A percentile compares a stretch with the other conserved stretches of the same genome.
These are phyloP conservation scores for Lentinula edodes DNA, from an alignment of 768 basidiomycete species.

Conservation along the genomic window DNA sequence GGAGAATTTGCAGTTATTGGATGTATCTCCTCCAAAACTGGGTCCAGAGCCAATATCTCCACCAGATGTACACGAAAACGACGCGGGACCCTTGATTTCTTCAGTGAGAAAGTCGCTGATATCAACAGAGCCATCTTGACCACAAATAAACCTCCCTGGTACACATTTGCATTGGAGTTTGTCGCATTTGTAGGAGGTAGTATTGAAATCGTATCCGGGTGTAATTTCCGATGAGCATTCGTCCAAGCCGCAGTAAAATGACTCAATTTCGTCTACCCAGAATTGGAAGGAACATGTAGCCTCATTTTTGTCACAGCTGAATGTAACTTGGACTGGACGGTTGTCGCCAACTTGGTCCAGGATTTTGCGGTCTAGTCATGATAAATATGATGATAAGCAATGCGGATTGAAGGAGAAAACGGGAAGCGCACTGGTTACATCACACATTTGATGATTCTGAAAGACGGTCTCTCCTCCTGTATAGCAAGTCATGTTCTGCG, in stretches of 20 bases:
- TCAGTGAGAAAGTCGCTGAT: constrained; percentile 90
- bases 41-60: not conserved
- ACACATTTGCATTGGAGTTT: constrained; percentile 88
- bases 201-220: constrained; percentile 59
- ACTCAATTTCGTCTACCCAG: constrained; percentile 93
- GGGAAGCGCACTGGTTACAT: constrained; percentile 82
- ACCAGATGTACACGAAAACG: constrained; percentile 71
- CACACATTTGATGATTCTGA: constrained; percentile 95
- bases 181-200: constrained; percentile 75
- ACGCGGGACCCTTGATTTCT: constrained; percentile 86
- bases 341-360: constrained; percentile 84
- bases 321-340: constrained; percentile 93
- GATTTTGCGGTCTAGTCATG: constrained; percentile 80
- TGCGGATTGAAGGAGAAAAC: not conserved
- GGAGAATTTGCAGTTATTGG: constrained; percentile 77
- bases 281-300: constrained; percentile 91
- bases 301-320: constrained; percentile 69
- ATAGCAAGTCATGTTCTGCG: constrained; percentile 86
- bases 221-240: constrained; percentile 49
- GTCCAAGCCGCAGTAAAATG: constrained; percentile 89
- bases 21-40: not conserved
- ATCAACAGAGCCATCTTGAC: constrained; percentile 93
- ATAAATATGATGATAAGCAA: not conserved
- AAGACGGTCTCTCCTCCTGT: constrained; percentile 90
- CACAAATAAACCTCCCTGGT: constrained; percentile 92